phyloP scores from a whole-genome alignment of 164 flowering plant genomes.

The Umbellularia californica region DNA sequence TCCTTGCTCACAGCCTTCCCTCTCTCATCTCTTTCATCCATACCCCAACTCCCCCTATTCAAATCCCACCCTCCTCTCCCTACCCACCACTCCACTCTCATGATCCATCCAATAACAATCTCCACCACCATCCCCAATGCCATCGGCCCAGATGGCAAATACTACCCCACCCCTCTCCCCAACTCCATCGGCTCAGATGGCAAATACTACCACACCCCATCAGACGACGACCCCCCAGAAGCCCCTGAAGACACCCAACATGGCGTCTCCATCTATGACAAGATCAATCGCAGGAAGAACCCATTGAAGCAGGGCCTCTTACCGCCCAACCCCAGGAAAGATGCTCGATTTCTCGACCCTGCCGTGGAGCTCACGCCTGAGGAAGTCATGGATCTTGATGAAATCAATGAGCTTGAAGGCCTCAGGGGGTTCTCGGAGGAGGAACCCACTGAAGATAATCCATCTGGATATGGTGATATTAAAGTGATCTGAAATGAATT shows the following conservation, averaged over 20 bases:
- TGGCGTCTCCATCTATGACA: slow-evolving; percentile 72
- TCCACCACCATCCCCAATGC: slow-evolving; percentile 20
- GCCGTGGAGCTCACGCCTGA: slow-evolving; percentile 50
- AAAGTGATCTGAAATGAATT: slow-evolving; percentile 17
- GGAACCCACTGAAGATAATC: slow-evolving; percentile 14
- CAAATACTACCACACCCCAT: slow-evolving; percentile 57
- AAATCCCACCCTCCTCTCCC: slow-evolving; percentile 11
- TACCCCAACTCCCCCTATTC: slow-evolving; percentile 12
- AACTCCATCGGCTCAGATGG: slow-evolving; percentile 43
- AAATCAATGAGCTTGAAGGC: slow-evolving; percentile 62
- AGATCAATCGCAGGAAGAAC: slow-evolving; percentile 41
- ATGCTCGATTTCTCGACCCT: slow-evolving; percentile 7
- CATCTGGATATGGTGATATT: slow-evolving; percentile 12
- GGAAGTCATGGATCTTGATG: slow-evolving; percentile 82
- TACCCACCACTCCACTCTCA: slow-evolving; percentile 6
- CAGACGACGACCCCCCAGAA: slow-evolving; percentile 90
- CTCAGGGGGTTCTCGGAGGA: slow-evolving; percentile 33
- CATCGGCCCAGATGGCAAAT: slow-evolving; percentile 55
- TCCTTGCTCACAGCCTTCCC: background rate
- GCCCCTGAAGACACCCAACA: slow-evolving; percentile 78
- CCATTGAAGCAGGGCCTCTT: slow-evolving; percentile 57
- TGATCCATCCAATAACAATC: background rate
- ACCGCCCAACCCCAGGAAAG: slow-evolving; percentile 52
- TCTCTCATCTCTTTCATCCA: slow-evolving; percentile 7
- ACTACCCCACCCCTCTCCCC: slow-evolving; percentile 48